These are phyloP conservation scores for Passiflora organensis DNA, from an alignment of 345 rosid species.

Conservation along the genomic window DNA sequence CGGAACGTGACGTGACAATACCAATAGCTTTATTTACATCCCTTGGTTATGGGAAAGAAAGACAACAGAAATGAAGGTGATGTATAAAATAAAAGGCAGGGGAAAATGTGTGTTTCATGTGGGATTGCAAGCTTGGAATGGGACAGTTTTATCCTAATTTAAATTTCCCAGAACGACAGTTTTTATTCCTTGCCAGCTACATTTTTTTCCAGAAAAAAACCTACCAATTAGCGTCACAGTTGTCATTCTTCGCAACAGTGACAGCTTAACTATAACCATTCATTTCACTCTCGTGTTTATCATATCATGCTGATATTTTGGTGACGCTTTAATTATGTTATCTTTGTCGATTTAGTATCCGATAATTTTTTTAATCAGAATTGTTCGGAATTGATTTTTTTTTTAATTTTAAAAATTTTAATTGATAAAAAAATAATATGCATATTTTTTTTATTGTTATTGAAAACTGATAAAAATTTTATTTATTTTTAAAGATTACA, in stretches of 20 bases:
- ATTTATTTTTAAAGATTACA: too few relatives aligned
- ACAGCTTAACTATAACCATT: constrained; percentile 31
- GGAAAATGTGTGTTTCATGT: constrained; percentile 6
- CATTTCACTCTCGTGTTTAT: constrained; percentile 10
- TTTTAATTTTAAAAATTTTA: too few relatives aligned
- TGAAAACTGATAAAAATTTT: too few relatives aligned
- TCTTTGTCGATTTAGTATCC: too few relatives aligned
- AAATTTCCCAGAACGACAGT: constrained; percentile 7
- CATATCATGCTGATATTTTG: constrained; percentile 9
- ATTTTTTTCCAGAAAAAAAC: neutral
- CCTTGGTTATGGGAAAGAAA: too few relatives aligned
- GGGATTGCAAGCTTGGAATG: constrained; percentile 9
- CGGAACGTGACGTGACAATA: neutral
- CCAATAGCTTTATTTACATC: too few relatives aligned
- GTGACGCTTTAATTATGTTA: constrained; percentile 12
- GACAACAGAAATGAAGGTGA: too few relatives aligned
- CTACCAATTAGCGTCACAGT: constrained; percentile 3
- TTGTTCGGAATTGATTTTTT: too few relatives aligned
- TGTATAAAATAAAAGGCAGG: neutral
- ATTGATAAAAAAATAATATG: too few relatives aligned
- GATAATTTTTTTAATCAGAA: too few relatives aligned
- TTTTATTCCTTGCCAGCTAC: constrained; percentile 11
- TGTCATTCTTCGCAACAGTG: constrained; percentile 27
- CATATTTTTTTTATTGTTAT: too few relatives aligned
- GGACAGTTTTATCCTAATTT: constrained; percentile 9